Evolutionary conservation across 139 green algal genomes (phyloP), one percentile per base, ranked within the genome.

Genomic region (Spirogloea muscicola): DNA sequence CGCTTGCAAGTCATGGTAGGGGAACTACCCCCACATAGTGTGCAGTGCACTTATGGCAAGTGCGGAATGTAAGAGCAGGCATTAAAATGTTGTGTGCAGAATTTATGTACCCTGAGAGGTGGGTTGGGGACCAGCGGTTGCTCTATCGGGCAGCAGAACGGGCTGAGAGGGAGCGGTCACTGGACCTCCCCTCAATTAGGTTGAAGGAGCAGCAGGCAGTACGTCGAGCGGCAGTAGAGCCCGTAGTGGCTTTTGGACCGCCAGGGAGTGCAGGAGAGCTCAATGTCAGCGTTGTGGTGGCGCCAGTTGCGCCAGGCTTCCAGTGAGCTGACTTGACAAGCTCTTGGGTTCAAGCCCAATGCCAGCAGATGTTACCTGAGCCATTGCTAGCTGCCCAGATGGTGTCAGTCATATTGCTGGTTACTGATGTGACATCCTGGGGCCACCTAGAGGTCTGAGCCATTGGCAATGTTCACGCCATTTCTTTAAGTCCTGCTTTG

Each of bases 201-300:
- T 10, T 21, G n/a, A n/a, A n/a, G n/a, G n/a, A n/a, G n/a, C n/a
- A n/a, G 62, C 48, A 73, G 40, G 34, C n/a, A 67, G n/a, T 36
- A 36, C 18, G 59, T 9, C 18, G 25, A 2, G 44, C 52, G 2
- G 41, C 29, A 64, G 66, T 74, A 1, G 90, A 96, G 66, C 92
- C 92, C 0, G 63, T 86, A n/a, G 84, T 82, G 1, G 92, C 90
- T 1, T 96, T 90, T 63, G 92, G 92, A 1, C 92, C 92, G 0
- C 41, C 90, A 3, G 91, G 89, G 16, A 89, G 84, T 51, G 89
- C 76, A 18, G 92, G 92, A 0, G 92, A 97, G 74, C 83, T 92
- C 65, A 97, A 97, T 68, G 81, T 97, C 31, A 89, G 74, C 38
- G 88, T 97, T 0, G 85, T 97, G 9, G 91, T 92, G 9, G 88